Percentiles rank a stretch among this genome's conserved stretches.
Conservation (phyloP, 2,329 filamentous ascomycete genomes). For the Trichoderma asperellum region DNA sequence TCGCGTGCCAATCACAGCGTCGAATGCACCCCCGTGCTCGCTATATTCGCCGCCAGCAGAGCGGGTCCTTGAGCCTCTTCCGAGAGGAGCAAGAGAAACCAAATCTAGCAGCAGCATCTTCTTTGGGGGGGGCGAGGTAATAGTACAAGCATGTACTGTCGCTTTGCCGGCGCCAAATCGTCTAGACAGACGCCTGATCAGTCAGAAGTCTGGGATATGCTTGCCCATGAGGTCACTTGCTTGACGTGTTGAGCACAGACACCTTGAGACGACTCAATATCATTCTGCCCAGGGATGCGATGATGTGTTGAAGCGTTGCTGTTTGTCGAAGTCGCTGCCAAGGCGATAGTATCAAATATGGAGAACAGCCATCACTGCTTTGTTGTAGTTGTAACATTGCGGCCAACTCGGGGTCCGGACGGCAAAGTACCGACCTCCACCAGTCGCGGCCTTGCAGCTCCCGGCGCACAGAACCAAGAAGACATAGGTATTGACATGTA, state of each 20-base stretch:
- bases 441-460: not conserved
- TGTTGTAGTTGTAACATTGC: not conserved
- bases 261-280: not conserved
- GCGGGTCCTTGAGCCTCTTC: conserved; percentile 30
- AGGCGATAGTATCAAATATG: not conserved
- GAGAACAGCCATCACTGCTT: too few species aligned
- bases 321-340: not conserved
- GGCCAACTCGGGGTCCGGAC: not conserved
- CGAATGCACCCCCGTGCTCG: conserved; percentile 39
- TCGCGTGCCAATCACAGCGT: conserved; percentile 40
- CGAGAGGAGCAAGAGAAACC: conserved; percentile 8
- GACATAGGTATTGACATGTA: not conserved
- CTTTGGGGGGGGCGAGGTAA: not conserved
- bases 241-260: not conserved
- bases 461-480: not conserved
- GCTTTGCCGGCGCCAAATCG: conserved; percentile 5
- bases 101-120: not conserved
- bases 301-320: not conserved
- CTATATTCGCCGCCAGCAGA: conserved; percentile 40
- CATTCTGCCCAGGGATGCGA: not conserved
- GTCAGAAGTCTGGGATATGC: not conserved
- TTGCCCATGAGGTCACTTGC: conserved; percentile 1
- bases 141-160: not conserved
- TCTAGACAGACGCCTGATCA: conserved; percentile 12
- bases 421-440: not conserved